Evolutionary conservation across 179 eudicot species (phyloP).

Genomic region (Beta corolliflora): DNA sequence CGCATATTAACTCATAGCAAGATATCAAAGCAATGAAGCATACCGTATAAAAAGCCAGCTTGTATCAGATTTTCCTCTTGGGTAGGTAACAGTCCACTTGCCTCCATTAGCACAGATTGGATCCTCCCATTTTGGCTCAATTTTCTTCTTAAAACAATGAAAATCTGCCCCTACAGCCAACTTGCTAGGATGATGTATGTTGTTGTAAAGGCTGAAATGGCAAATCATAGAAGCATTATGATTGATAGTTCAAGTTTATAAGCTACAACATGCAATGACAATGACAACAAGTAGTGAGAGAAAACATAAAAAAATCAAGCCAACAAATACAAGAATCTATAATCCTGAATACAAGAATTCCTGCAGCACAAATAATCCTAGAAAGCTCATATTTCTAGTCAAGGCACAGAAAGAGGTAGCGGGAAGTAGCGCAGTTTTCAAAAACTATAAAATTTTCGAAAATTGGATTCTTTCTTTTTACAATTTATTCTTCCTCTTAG

Average conservation of each 20-base stretch:
- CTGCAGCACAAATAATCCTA: not conserved
- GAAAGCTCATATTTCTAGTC: not conserved
- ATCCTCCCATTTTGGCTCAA: conserved; percentile 99
- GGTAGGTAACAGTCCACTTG: conserved; percentile 65
- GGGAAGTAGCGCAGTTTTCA: not conserved
- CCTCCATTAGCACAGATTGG: conserved; percentile 98
- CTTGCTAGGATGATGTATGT: conserved; percentile 83
- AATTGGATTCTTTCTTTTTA: not conserved
- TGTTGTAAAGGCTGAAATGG: conserved; percentile 74
- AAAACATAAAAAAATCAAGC: not conserved
- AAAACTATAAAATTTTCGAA: not conserved
- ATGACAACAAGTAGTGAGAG: too few species aligned
- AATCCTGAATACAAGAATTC: not conserved
- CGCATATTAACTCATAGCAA: conserved; percentile 3
- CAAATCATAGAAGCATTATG: not conserved
- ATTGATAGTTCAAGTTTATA: not conserved
- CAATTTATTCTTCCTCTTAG: not conserved
- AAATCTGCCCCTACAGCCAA: conserved; percentile 66
- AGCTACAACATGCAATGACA: not conserved
- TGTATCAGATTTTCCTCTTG: conserved; percentile 71
- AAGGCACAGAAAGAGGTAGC: not conserved
- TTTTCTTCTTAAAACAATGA: conserved; percentile 78
- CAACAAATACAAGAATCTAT: not conserved
- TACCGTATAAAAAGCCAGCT: conserved; percentile 92
- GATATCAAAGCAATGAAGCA: not conserved